Conservation (phyloP, 2,329 filamentous ascomycete genomes). For the Orbilia javanica region DNA sequence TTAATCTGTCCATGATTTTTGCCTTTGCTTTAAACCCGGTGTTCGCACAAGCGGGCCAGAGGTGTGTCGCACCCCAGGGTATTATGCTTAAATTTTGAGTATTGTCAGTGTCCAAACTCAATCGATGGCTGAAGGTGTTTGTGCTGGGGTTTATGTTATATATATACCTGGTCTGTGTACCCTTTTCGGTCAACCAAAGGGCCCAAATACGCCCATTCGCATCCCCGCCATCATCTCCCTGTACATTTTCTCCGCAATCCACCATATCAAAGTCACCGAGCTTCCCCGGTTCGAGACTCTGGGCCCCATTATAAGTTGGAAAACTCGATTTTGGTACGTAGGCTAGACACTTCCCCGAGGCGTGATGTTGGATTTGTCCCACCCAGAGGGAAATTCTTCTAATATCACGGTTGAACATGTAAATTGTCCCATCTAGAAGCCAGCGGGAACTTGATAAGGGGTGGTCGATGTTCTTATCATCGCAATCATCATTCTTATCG, state of each 20-base stretch:
- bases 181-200: constrained; percentile 20
- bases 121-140: background rate
- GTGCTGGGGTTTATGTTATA: background rate
- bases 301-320: background rate
- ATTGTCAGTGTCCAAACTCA: background rate
- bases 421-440: constrained; percentile 20
- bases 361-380: background rate
- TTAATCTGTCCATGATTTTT: background rate
- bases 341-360: constrained; percentile 6
- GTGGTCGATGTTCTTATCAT: background rate
- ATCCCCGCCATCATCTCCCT: too few relatives aligned
- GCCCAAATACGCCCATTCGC: constrained; percentile 2
- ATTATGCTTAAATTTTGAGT: constrained; percentile 16
- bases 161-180: constrained; percentile 17
- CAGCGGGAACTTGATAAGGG: constrained; percentile 14
- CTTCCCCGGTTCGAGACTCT: background rate
- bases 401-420: constrained; percentile 12
- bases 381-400: constrained; percentile 22
- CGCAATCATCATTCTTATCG: background rate
- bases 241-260: background rate
- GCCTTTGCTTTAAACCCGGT: background rate
- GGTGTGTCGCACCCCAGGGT: background rate
- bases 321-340: background rate
- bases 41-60: constrained; percentile 7
- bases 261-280: constrained; percentile 5